Base-by-base conservation (phyloP, 371 early-diverging fungal species). In the Mortierella sp. region DNA sequence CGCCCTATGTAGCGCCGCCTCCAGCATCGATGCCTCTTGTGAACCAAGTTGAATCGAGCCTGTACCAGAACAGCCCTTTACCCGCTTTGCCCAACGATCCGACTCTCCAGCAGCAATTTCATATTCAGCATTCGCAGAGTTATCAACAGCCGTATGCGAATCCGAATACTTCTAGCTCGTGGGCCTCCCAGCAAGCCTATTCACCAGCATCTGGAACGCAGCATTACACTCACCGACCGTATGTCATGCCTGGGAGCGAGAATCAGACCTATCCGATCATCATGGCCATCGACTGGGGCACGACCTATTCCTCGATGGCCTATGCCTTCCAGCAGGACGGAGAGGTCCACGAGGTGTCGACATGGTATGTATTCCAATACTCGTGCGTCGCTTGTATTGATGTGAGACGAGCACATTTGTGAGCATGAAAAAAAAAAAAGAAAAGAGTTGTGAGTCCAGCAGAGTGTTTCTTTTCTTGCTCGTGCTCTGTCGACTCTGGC, bases 271-370 rank as follows among this genome's bases (percentile, higher is more conserved):
- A 71, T 47, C 71, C 71, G 0, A 71, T 71, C 23, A 64, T 71
- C 42, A 71, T 71, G 71, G 71, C 71, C 19, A 71, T 71, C 24
- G 71, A 71, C 37, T 71, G 64, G 64, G 71, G 71, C 12, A 71
- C 71, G 5, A 71, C 71, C 24, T 71, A 54, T 26, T 64, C 71
- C 6, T 64, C 64, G 15, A 64, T 64, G 64, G 71, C 71, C 5
- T 71, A 64, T 41, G 71, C 71, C 1, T 71, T 37, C 47, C 64
- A 64, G 42, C 64, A 71, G 55, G 71, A 71, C 30, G 64, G 64
- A 17, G 71, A 71, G 46, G 64, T 71, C 9, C 71, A 71, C 11
- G 71, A 71, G 26, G 64, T 71, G 15, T 64, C 64, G 1, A 55
- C 64, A 12, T 71, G 71, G 71, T 71, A 54, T 32, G 60, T 58